Base-by-base conservation (phyloP, 352 stramenopile genomes). In the Lagenidium sp. region DNA sequence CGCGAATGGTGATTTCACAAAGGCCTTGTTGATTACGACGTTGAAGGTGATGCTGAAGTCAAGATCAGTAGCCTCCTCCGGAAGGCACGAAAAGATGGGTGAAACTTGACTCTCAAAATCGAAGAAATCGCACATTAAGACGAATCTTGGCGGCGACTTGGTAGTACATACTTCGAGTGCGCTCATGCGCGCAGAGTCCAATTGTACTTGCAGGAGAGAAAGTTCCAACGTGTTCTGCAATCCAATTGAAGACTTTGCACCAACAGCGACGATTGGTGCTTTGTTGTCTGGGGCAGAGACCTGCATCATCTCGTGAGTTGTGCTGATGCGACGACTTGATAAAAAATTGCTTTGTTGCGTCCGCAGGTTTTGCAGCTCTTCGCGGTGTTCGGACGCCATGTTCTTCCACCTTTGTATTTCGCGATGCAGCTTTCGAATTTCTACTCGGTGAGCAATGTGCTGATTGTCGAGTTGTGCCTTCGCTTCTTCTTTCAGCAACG, bases 71-170 rank as follows among this genome's bases (percentile, higher is more conserved):
- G 5, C 41, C 12, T 31, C 15, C 12, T 16, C 10, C 5, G 50
- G 28, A 12, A 43, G 22, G 25, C n/a, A n/a, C n/a, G n/a, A n/a
- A n/a, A 63, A 48, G 26, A 65, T 38, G 8, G 59, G 60, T 2
- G 63, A 74, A 15, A 54, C 12, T 28, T 74, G 63, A 1, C 59
- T 52, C 31, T 74, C 63, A 41, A 68, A 74, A 31, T 74, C 63
- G 18, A 56, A 70, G 20, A 63, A 74, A 46, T 74, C 63, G 48
- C 60, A 70, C 2, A 68, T 49, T 5, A 74, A 4, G 2, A 60
- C 40, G 16, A 57, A 45, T 3, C 26, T n/a, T n/a, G n/a, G n/a
- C n/a, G n/a, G n/a, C n/a, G n/a, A n/a, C n/a, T n/a, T n/a, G n/a
- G n/a, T n/a, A n/a, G n/a, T n/a, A n/a, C n/a, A n/a, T n/a, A n/a